Evolutionary conservation across 768 basidiomycete species (phyloP).

Genomic region (Ramaria rubella): DNA sequence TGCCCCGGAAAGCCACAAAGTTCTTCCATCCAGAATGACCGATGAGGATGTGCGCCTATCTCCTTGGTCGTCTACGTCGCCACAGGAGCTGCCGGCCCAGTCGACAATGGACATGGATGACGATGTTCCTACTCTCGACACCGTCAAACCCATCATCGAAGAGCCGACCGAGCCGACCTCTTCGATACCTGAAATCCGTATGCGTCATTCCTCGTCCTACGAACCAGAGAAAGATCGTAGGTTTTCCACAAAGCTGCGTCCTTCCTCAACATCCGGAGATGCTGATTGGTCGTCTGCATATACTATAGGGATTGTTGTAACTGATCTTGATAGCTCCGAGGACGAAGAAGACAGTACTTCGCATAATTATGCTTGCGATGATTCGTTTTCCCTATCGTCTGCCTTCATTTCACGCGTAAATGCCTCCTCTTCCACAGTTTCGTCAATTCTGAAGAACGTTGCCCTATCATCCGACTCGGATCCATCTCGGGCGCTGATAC

Average conservation of each 20-base stretch:
- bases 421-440: conserved; percentile 18
- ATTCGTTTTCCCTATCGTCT: conserved; percentile 36
- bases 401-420: conserved; percentile 42
- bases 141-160: conserved; percentile 33
- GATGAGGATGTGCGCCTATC: neutral
- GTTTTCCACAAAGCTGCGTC: conserved; percentile 22
- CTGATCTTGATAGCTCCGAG: conserved; percentile 48
- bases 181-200: conserved; percentile 46
- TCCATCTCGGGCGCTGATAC: conserved; percentile 44
- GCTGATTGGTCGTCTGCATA: conserved; percentile 8
- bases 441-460: neutral
- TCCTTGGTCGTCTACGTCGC: neutral
- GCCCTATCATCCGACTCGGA: conserved; percentile 4
- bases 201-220: conserved; percentile 61
- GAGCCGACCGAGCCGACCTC: conserved; percentile 14
- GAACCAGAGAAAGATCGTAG: conserved; percentile 64
- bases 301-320: conserved; percentile 65
- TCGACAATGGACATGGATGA: conserved; percentile 12
- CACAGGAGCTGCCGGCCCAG: neutral
- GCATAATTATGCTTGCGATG: conserved; percentile 19
- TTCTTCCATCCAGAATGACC: neutral
- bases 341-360: conserved; percentile 23
- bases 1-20: neutral
- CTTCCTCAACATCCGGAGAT: neutral
- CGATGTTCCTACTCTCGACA: conserved; percentile 26